Evolutionary conservation across 371 early-diverging fungal genomes (phyloP).

Genomic region (Conidiobolus incongruus): DNA sequence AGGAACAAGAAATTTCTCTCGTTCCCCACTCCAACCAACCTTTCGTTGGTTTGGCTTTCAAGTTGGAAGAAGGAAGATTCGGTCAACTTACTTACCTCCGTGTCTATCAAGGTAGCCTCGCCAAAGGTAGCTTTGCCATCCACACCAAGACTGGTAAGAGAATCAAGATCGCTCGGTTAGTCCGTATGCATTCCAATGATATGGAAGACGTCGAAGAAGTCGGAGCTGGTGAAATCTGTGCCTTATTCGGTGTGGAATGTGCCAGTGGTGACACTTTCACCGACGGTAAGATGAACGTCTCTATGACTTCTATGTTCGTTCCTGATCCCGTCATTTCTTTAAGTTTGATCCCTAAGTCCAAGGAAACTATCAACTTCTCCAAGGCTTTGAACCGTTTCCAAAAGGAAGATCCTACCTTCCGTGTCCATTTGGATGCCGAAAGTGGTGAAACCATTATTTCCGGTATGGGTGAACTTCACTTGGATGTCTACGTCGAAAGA

Average conservation of each 20-base stretch:
- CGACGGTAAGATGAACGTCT: constrained; percentile 53
- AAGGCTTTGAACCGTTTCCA: constrained; percentile 89
- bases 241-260: constrained; percentile 95
- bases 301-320: constrained; percentile 96
- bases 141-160: constrained; percentile 84
- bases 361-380: constrained; percentile 80
- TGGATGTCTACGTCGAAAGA: constrained; percentile 90
- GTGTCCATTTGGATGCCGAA: constrained; percentile 79
- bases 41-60: constrained; percentile 81
- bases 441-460: constrained; percentile 82
- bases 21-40: constrained; percentile 32
- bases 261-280: constrained; percentile 94
- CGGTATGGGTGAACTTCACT: constrained; percentile 84
- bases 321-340: constrained; percentile 94
- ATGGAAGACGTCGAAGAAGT: constrained; percentile 93
- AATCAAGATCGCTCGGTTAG: constrained; percentile 86
- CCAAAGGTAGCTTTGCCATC: constrained; percentile 64
- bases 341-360: constrained; percentile 68
- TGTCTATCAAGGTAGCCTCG: constrained; percentile 84
- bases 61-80: constrained; percentile 86
- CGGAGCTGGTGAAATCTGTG: constrained; percentile 93
- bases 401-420: constrained; percentile 95
- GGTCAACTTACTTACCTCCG: constrained; percentile 94
- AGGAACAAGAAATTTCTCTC: constrained; percentile 35
- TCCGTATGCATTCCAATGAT: constrained; percentile 95